Percentiles rank a stretch among this genome's conserved stretches.
Evolutionary conservation across 116 monocot genomes (phyloP).

Genomic region (Trichopus zeylanicus): DNA sequence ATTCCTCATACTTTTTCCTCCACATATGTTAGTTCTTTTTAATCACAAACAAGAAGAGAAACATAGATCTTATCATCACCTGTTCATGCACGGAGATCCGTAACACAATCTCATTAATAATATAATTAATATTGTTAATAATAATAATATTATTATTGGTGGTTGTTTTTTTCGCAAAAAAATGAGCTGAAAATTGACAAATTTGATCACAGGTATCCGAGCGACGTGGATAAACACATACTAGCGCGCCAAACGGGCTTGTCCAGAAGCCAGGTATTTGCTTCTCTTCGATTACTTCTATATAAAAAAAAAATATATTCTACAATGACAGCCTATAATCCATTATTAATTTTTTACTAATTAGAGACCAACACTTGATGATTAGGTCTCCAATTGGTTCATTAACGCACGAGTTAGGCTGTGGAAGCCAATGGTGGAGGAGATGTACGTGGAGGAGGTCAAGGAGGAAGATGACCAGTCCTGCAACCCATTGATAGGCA

Average conservation of each 20-base stretch:
- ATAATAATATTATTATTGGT: too few relatives aligned
- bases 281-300: background rate
- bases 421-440: conserved; percentile 82
- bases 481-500: background rate
- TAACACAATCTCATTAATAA: too few relatives aligned
- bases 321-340: background rate
- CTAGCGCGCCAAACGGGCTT: conserved; percentile 62
- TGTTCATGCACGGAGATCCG: too few relatives aligned
- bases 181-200: background rate
- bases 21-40: too few relatives aligned
- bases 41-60: too few relatives aligned
- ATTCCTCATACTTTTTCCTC: too few relatives aligned
- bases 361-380: too few relatives aligned
- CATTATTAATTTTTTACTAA: background rate
- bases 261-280: conserved; percentile 54
- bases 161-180: too few relatives aligned
- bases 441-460: conserved; percentile 65
- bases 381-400: conserved; percentile 71
- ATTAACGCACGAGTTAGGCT: conserved; percentile 65
- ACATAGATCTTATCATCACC: too few relatives aligned
- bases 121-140: too few relatives aligned
- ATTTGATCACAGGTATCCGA: conserved; percentile 48
- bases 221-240: conserved; percentile 61
- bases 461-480: conserved; percentile 33
- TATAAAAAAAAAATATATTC: background rate